These are phyloP conservation scores for Plasmopara viticola DNA, from an alignment of 352 stramenopile species.

Conservation along the genomic window DNA sequence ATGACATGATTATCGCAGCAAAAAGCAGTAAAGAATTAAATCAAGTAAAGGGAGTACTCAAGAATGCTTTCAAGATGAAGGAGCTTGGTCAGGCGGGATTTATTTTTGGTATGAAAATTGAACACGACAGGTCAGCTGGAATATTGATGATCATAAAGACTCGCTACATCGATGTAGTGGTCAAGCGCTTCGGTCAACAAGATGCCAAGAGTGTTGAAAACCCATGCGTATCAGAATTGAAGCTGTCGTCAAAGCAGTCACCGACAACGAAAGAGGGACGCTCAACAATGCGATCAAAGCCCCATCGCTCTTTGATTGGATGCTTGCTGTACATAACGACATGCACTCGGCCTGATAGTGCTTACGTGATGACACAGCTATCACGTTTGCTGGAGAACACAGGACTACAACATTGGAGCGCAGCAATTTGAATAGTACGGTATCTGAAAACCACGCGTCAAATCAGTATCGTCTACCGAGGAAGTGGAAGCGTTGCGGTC, in stretches of 20 bases:
- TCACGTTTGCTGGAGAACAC: too few species aligned
- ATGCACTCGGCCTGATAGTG: too few species aligned
- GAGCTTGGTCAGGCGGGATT: neutral
- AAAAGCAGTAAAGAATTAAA: neutral
- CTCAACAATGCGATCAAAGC: neutral
- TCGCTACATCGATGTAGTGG: neutral
- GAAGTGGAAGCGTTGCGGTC: too few species aligned
- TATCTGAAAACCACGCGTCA: too few species aligned
- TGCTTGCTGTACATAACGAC: too few species aligned
- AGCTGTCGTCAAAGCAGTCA: neutral
- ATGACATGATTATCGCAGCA: neutral
- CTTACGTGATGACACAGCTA: too few species aligned
- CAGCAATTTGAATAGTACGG: too few species aligned
- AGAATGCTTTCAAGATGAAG: neutral
- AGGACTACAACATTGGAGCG: too few species aligned
- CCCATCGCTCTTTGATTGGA: too few species aligned
- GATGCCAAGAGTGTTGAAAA: neutral
- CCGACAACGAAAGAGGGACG: neutral
- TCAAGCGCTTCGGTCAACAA: neutral
- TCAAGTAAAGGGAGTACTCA: neutral
- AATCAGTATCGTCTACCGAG: too few species aligned
- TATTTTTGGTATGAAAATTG: too few species aligned
- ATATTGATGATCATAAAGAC: neutral
- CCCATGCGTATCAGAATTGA: conserved; percentile 1
- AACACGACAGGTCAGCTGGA: neutral